Evolutionary conservation across 1,284 basidiomycete species (phyloP), one percentile per base, ranked within the genome.

Genomic region (Fomitopsis pinicola): DNA sequence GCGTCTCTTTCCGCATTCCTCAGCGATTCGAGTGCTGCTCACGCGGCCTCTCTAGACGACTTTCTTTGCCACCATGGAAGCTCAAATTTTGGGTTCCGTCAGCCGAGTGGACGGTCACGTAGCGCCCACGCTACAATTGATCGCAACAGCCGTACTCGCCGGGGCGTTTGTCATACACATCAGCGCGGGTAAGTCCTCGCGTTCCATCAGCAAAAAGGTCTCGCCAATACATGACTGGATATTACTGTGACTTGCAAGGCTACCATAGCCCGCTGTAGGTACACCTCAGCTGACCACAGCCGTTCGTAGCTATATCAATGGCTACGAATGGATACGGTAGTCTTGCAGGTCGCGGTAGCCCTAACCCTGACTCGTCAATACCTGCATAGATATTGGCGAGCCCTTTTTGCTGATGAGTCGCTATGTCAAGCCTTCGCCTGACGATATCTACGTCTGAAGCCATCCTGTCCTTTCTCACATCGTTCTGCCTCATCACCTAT

Each of bases 11-110:
- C 9, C 28, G 15, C 40, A 22, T 19, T 48, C 5, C 10, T 33
- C 5, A 9, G 10, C 28, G 3, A 14, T 42, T 9, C 12, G 28
- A 44, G 65, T 42, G 22, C 17, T 33, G 8, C 30, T 33, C 4
- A 33, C 30, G 3, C 30, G 8, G 5, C 42, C 4, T 44, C 33
- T 59, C 5, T 61, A 86, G 85, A 84, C 85, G 0, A 86, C 84
- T 0, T 87, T 87, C 71, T 86, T 87, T 65, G 85, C 84, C 5
- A 79, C 82, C 0, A 82, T 79, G 14, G 84, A 86, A 68, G 80
- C 82, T 0, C 73, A 85, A 68, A 68, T 87, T 14, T 77, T 82
- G 22, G 75, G 79, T 5, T 79, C 78, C 52, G 74, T 77, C 2
- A 77, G 75, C 3, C 74, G 74, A 17, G 62, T 64, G 12, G 65